Evolutionary conservation across 2,329 filamentous ascomycete genomes (phyloP), one percentile per base, ranked within the genome.

Genomic region (Paecilomyces formosus): DNA sequence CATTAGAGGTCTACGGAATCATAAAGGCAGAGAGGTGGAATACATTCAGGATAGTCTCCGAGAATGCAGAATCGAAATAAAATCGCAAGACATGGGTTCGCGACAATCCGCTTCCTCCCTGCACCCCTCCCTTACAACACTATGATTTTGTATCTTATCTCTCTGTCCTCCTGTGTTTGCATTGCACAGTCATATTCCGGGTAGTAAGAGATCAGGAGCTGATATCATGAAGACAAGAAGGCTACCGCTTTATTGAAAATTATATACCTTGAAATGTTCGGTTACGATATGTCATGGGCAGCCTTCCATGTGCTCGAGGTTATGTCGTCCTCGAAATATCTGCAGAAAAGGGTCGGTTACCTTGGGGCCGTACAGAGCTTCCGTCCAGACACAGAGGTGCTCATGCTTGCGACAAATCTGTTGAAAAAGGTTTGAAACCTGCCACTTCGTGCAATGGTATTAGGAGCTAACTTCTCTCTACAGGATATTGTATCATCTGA

Each of bases 271-370:
- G 94, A 99, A 74, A 99, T 99, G 94, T 92, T 97, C 66, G 94
- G 94, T 13, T 90, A 97, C 73, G 94, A 97, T 76, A 99, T 99
- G 94, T 97, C 93, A 2, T 99, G 94, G 94, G 94, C 94, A 3
- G 92, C 92, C 12, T 99, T 99, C 77, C 90, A 99, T 73, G 93
- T 97, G 56, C 87, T 99, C 54, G 94, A 99, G 78, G 94, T 99
- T 77, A 99, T 99, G 94, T 96, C 92, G 39, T 96, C 91, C 45
- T 82, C 88, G 54, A 97, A 97, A 73, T 96, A 96, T 74, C 84
- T 92, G 65, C 93, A 97, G 76, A 99, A 99, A 77, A 85, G 93
- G 64, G 91, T 97, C 52, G 94, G 93, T 59, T 99, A 99, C 73
- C 81, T 99, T 21, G 93, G 89, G 13, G 94, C 94, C 8, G 92